Percentiles rank a stretch among this genome's conserved stretches.
phyloP scores from a whole-genome alignment of 306 rosid species.

The Trifolium dubium region DNA sequence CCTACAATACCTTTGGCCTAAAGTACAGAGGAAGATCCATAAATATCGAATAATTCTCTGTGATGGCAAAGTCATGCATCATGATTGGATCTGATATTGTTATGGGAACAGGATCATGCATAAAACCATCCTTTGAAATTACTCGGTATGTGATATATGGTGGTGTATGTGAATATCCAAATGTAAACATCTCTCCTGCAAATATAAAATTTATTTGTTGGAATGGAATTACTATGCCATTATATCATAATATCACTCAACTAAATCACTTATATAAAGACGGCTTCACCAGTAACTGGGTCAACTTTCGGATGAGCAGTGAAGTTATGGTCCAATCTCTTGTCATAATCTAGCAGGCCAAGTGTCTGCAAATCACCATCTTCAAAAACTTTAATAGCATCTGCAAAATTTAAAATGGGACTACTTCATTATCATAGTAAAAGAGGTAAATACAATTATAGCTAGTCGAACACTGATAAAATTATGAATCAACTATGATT shows the following conservation, averaged over 20 bases:
- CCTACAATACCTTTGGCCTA: slow-evolving; percentile 78
- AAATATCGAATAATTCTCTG: slow-evolving; percentile 86
- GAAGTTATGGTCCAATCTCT: slow-evolving; percentile 85
- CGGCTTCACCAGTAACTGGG: slow-evolving; percentile 77
- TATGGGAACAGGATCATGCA: slow-evolving; percentile 96
- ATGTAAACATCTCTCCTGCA: slow-evolving; percentile 98
- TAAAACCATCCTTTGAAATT: slow-evolving; percentile 84
- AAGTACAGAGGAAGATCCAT: slow-evolving; percentile 91
- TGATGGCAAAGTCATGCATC: slow-evolving; percentile 99
- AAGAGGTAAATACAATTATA: slow-evolving; percentile 28
- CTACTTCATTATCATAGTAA: slow-evolving; percentile 34
- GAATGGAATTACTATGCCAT: slow-evolving; percentile 15
- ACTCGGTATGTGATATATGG: slow-evolving; percentile 95
- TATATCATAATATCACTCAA: slow-evolving; percentile 9
- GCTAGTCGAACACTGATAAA: neutral
- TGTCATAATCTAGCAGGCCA: slow-evolving; percentile 93
- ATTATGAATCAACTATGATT: neutral
- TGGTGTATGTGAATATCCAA: slow-evolving; percentile 85
- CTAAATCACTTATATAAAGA: slow-evolving; percentile 33
- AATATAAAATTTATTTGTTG: slow-evolving; percentile 39
- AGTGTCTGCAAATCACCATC: slow-evolving; percentile 98
- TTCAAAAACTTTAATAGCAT: slow-evolving; percentile 90
- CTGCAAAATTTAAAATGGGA: slow-evolving; percentile 52
- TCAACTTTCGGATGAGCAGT: slow-evolving; percentile 99
- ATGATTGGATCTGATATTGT: slow-evolving; percentile 83